These are phyloP conservation scores for Lipomyces anomalus DNA, from an alignment of 805 yeast species.

Conservation along the genomic window DNA sequence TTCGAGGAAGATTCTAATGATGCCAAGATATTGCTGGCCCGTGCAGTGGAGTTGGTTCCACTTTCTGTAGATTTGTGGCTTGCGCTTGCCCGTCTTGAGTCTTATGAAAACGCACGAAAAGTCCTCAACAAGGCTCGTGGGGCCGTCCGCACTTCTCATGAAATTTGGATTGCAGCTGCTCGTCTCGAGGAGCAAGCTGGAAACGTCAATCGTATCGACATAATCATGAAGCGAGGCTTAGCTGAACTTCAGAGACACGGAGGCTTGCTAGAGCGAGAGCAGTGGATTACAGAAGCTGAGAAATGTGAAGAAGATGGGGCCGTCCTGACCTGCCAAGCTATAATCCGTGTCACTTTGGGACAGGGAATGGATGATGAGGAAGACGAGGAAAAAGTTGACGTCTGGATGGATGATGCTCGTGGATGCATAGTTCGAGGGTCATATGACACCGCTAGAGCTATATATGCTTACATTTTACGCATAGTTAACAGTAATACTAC, in stretches of 20 bases:
- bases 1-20: conserved; percentile 51
- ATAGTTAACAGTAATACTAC: conserved; percentile 40
- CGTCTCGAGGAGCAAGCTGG: conserved; percentile 56
- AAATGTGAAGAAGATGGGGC: conserved; percentile 46
- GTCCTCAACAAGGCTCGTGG: conserved; percentile 59
- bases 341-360: conserved; percentile 42
- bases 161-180: conserved; percentile 66
- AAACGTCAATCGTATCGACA: conserved; percentile 39
- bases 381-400: conserved; percentile 29
- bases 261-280: conserved; percentile 33
- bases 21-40: conserved; percentile 48
- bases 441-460: conserved; percentile 42
- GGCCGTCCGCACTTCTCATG: conserved; percentile 41
- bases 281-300: conserved; percentile 56
- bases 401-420: conserved; percentile 39
- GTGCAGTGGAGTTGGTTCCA: conserved; percentile 69
- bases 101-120: conserved; percentile 44
- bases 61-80: conserved; percentile 61
- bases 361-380: conserved; percentile 30
- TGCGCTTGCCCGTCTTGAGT: conserved; percentile 45
- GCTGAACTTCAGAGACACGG: conserved; percentile 39
- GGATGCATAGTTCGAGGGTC: conserved; percentile 27
- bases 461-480: conserved; percentile 44
- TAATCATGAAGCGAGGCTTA: conserved; percentile 47
- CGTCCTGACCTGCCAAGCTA: conserved; percentile 46